phyloP scores from a whole-genome alignment of 768 basidiomycete genomes.

The Kwoniella shandongensis region DNA sequence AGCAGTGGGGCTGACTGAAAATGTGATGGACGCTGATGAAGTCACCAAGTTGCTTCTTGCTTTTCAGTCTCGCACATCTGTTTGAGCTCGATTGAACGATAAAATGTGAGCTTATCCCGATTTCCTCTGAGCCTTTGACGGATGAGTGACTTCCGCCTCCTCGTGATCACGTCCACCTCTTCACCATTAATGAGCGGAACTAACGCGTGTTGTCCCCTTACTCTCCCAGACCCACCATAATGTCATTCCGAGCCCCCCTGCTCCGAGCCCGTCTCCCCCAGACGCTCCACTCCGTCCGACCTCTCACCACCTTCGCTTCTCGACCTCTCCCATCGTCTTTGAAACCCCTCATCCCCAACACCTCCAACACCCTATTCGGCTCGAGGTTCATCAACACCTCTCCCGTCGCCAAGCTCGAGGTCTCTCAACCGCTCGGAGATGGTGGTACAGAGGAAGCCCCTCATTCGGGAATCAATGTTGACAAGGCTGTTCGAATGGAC shows the following conservation, averaged over 20 bases:
- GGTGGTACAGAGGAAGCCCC: constrained; percentile 47
- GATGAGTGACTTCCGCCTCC: too few relatives aligned
- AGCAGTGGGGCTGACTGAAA: too few relatives aligned
- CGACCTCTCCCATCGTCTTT: constrained; percentile 25
- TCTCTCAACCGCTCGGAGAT: constrained; percentile 36
- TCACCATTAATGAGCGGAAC: too few relatives aligned
- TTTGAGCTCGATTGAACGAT: too few relatives aligned
- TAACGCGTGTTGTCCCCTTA: too few relatives aligned
- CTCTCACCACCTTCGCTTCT: constrained; percentile 11
- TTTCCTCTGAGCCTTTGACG: too few relatives aligned
- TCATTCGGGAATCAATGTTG: constrained; percentile 50
- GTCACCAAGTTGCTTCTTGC: too few relatives aligned
- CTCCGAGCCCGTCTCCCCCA: constrained; percentile 19
- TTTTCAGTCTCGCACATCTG: too few relatives aligned
- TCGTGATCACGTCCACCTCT: too few relatives aligned
- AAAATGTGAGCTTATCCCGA: too few relatives aligned
- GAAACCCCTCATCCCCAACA: constrained; percentile 9
- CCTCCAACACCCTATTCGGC: constrained; percentile 6
- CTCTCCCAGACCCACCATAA: neutral
- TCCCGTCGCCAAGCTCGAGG: constrained; percentile 16
- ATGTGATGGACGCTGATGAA: too few relatives aligned
- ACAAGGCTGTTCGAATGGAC: constrained; percentile 49
- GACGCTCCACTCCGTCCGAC: neutral
- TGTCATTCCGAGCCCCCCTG: constrained; percentile 30
- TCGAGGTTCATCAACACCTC: constrained; percentile 22